Evolutionary conservation across 164 flowering plant species (phyloP), one percentile per base, ranked within the genome.

Genomic region (Tinospora cordifolia): DNA sequence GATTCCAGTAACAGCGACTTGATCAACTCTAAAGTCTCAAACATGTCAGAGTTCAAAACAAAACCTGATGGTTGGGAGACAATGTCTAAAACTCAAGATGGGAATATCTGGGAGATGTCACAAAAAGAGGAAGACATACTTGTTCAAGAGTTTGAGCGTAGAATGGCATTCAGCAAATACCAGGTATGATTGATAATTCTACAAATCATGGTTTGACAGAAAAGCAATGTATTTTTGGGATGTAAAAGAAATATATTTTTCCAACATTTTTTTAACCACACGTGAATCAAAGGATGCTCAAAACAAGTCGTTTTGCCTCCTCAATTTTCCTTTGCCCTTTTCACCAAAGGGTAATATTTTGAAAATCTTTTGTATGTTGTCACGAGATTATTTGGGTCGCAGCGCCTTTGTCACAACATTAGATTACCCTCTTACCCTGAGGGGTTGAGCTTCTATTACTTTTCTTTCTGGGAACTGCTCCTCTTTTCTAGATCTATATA

Each of bases 61-160:
- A 89, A 88, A 76, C 99, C 99, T 49, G 98, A 95, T 78, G 99
- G 99, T 15, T 92, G 99, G 99, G 99, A 95, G 82, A 86, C 96
- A 75, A 82, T 86, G 59, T 74, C 92, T 8, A 90, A 89, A 79
- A 67, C 78, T 67, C 88, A 82, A 70, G 97, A 92, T 80, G 98
- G 93, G 57, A 95, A 81, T 80, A 67, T 90, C 11, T 95, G 98
- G 97, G 97, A 92, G 72, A 88, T 92, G 86, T 83, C 97, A 41
- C 99, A 94, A 69, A 88, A 91, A 75, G 98, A 94, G 79, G 98
- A 94, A 76, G 99, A 94, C 75, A 88, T 95, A 65, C 90, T 92
- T 34, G 84, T 92, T 65, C 99, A 91, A 79, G 99, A 95, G 78
- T 95, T 86, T 65, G 99, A 91, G 71, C 96, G 98, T 30, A 85